Evolutionary conservation across 345 rosid genomes (phyloP).

Genomic region (Geranium brycei): DNA sequence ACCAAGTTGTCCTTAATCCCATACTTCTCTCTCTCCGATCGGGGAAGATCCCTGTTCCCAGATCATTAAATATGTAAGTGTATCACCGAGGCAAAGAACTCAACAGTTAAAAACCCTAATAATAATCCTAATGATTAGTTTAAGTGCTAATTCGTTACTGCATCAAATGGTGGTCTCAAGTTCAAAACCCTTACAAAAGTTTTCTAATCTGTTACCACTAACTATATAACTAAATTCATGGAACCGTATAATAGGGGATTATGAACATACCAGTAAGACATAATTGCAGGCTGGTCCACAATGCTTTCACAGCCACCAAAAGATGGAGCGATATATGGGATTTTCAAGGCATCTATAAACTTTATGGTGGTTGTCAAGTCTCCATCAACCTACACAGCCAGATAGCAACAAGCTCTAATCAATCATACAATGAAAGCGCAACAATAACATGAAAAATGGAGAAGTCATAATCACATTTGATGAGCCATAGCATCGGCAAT

Average conservation of each 20-base stretch:
- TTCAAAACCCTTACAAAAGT: too few relatives aligned
- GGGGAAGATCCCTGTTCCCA: constrained; percentile 69
- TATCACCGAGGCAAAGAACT: neutral
- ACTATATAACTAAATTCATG: too few relatives aligned
- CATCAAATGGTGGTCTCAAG: too few relatives aligned
- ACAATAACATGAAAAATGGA: neutral
- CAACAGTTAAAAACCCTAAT: too few relatives aligned
- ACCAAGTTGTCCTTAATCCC: constrained; percentile 88
- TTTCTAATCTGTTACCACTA: too few relatives aligned
- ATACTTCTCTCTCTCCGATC: constrained; percentile 53
- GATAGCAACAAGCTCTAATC: constrained; percentile 2
- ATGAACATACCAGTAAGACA: constrained; percentile 79
- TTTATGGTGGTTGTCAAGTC: constrained; percentile 54
- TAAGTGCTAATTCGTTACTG: too few relatives aligned
- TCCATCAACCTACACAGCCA: constrained; percentile 54
- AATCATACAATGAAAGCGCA: neutral
- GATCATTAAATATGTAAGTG: neutral
- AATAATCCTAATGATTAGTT: too few relatives aligned
- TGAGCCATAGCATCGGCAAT: neutral
- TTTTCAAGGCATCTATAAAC: constrained; percentile 77
- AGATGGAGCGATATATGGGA: constrained; percentile 96
- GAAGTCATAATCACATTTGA: neutral
- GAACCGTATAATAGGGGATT: neutral
- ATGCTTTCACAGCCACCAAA: constrained; percentile 98
- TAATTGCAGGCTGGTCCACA: constrained; percentile 95